Percentiles rank a stretch among this genome's conserved stretches.
Conservation (phyloP, 192 early-diverging fungal genomes). For the Chytriomyces confervae region DNA sequence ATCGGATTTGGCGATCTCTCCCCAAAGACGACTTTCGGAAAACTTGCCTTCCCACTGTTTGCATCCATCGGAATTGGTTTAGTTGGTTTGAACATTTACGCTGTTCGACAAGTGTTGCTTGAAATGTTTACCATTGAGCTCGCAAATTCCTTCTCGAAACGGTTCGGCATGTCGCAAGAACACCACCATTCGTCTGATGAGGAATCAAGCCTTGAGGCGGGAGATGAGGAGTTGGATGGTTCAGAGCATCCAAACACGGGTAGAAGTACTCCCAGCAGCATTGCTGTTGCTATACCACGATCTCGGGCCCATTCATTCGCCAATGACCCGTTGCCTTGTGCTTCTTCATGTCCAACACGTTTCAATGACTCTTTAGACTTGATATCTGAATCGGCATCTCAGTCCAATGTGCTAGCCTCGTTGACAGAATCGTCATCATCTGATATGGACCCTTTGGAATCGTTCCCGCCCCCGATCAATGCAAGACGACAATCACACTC, state of each 20-base stretch:
- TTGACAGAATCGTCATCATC: background rate
- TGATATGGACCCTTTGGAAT: background rate
- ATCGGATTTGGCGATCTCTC: conserved; percentile 60
- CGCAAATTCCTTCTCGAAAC: conserved; percentile 44
- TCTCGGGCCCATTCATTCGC: background rate
- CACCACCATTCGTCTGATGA: conserved; percentile 19
- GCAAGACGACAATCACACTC: too few relatives aligned
- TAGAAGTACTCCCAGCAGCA: background rate
- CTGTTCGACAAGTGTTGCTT: conserved; percentile 53
- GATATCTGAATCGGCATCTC: background rate
- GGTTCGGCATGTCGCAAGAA: conserved; percentile 45
- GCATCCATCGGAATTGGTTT: conserved; percentile 50
- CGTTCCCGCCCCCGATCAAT: background rate
- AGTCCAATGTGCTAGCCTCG: background rate
- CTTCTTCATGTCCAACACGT: background rate
- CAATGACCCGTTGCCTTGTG: too few relatives aligned
- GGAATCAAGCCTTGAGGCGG: background rate
- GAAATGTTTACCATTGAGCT: conserved; percentile 54
- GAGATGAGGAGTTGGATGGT: background rate
- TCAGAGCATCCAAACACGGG: too few relatives aligned
- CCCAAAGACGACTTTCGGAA: conserved; percentile 44
- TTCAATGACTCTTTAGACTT: background rate
- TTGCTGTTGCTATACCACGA: background rate
- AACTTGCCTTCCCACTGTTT: conserved; percentile 34
- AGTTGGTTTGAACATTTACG: conserved; percentile 49